Evolutionary conservation across 2,329 filamentous ascomycete genomes (phyloP), one percentile per base, ranked within the genome.

Genomic region (Penicillium crustosum): DNA sequence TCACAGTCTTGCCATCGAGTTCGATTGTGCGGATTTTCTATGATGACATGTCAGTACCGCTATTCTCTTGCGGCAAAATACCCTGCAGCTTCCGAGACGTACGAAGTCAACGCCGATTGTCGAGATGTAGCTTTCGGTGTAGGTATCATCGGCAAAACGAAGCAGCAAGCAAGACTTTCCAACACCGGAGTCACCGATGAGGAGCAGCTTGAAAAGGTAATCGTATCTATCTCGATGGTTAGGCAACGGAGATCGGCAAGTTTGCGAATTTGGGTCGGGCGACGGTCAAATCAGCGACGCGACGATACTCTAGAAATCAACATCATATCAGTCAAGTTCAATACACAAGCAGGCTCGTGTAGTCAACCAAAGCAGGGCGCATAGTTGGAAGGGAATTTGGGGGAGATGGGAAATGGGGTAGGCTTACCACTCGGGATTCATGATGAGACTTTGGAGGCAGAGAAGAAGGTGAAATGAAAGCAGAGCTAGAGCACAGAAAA

Each of bases 1-100:
- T 99, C 77, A 99, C 94, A 21, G 94, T 97, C 89, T 99, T 99
- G 81, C 93, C 93, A 81, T 99, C 94, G 73, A 97, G 89, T 80
- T 99, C 94, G 81, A 97, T 97, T 66, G 94, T 99, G 78, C 94
- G 89, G 83, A 99, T 99, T 95, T 99, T 99, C 93, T 97, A 70
- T 45, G 21, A 55, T 50, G 33, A 27, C 9, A 42, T 12, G 61
- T 71, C 52, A 72, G 65, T 59, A 66, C 52, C 27, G 50, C 48
- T 41, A 52, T 56, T 47, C 38, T 35, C 36, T 53, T 43, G 25
- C 27, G 35, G 29, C n/a, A 21, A 42, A 42, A 44, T 50, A 45
- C 45, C 52, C 58, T 50, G 52, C 50, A 42, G 45, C 59, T 41
- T 55, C 25, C 44, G 48, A 39, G 49, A 86, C 91, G 72, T 88